Base-by-base conservation (phyloP, 345 rosid species). In the Salix viminalis region DNA sequence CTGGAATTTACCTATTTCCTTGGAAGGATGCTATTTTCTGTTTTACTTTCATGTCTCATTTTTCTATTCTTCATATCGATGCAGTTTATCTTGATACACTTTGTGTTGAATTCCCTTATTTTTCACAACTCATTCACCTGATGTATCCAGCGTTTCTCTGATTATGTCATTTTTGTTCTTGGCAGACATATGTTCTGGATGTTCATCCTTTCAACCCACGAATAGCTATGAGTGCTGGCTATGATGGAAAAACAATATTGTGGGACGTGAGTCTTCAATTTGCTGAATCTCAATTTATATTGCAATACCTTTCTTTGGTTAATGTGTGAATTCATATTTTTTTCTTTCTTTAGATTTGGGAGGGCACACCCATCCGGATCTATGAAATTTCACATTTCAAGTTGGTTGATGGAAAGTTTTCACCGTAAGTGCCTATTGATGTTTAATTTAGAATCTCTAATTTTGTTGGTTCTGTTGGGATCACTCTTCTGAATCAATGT, bases 181-280 rank as follows among this genome's bases (percentile, higher is more conserved):
- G 80, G 82, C 91, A 96, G 99, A 96, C 99, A 26, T 96, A 94
- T 87, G 98, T 96, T 82, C 87, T 96, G 82, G 99, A 96, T 77
- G 98, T 94, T 79, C 98, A 96, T 81, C 99, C 99, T 83, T 92
- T 94, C 87, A 94, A 96, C 82, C 98, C 97, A 13, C 89, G 98
- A 82, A 90, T 96, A 67, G 99, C 99, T 69, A 96, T 96, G 99
- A 96, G 98, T 84, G 98, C 98, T 77, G 99, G 99, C 80, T 96
- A 96, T 84, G 99, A 96, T 80, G 99, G 98, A 74, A 89, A 84
- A 86, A 91, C 94, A 28, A 96, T 96, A 71, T 89, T 96, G 73
- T 96, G 99, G 99, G 99, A 96, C 88, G 99, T 96, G 85, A 89
- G 99, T 91, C 64, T 82, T 77, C n/a, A 72, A 26, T 78, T 81